phyloP scores from a whole-genome alignment of 768 basidiomycete genomes.

The Lactarius hatsudake region DNA sequence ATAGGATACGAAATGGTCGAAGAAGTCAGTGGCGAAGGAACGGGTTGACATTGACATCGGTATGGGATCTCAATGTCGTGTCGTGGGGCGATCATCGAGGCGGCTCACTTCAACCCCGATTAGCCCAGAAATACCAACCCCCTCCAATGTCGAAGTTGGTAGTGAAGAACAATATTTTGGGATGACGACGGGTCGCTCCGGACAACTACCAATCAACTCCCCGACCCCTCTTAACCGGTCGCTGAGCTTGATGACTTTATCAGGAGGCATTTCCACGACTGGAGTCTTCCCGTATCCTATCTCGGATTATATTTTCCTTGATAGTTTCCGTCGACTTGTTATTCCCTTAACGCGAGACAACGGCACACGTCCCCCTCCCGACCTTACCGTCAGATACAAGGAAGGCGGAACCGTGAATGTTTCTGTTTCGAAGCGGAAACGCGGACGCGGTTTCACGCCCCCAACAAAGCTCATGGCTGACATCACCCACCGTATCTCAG shows the following conservation, averaged over 20 bases:
- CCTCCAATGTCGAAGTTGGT: not conserved
- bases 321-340: too few species aligned
- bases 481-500: not conserved
- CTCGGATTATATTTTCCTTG: too few species aligned
- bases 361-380: too few species aligned
- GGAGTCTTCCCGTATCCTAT: too few species aligned
- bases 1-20: conserved; percentile 70
- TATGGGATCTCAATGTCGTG: not conserved
- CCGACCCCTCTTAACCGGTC: not conserved
- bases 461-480: not conserved
- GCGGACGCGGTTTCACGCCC: too few species aligned
- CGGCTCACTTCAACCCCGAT: not conserved
- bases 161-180: not conserved
- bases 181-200: not conserved
- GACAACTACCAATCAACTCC: not conserved
- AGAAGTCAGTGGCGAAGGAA: conserved; percentile 18
- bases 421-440: not conserved
- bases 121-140: not conserved
- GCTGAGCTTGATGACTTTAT: too few species aligned
- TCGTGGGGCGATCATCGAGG: not conserved
- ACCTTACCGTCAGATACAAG: too few species aligned
- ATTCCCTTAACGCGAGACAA: too few species aligned
- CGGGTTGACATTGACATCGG: not conserved
- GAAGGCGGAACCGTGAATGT: not conserved
- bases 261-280: too few species aligned